Evolutionary conservation across 768 basidiomycete species (phyloP).

Genomic region (Aureoboletus auriporus): DNA sequence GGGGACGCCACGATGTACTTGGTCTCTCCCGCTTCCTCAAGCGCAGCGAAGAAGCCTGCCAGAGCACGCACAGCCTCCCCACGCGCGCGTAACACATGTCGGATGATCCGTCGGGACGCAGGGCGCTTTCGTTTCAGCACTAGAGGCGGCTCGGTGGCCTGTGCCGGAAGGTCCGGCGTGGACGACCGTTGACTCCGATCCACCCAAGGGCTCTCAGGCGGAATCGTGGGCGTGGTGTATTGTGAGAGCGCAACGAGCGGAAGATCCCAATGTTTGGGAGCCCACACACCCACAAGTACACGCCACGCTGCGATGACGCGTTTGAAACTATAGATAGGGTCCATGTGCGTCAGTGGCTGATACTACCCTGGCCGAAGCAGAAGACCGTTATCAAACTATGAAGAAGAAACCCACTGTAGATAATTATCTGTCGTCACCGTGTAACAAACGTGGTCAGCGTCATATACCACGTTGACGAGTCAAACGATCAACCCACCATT

Average conservation of each 20-base stretch:
- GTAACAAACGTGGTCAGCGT: conserved; percentile 13
- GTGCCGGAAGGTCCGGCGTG: conserved; percentile 1
- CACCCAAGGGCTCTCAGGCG: conserved; percentile 71
- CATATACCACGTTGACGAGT: conserved; percentile 19
- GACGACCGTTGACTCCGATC: conserved; percentile 42
- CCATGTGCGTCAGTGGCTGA: conserved; percentile 17
- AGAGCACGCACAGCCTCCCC: conserved; percentile 77
- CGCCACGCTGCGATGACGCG: conserved; percentile 93
- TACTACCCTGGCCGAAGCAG: conserved; percentile 8
- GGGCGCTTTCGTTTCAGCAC: conserved; percentile 41
- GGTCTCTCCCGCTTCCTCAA: conserved; percentile 47
- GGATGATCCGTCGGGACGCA: conserved; percentile 79
- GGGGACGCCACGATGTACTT: conserved; percentile 44
- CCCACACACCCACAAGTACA: conserved; percentile 94
- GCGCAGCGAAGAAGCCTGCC: conserved; percentile 63
- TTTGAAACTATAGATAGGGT: conserved; percentile 57
- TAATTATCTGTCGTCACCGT: conserved; percentile 55
- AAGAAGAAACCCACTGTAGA: conserved; percentile 52
- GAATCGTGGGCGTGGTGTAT: conserved; percentile 63
- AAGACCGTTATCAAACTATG: background rate
- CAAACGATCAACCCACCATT: conserved; percentile 56
- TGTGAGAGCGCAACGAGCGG: conserved; percentile 67
- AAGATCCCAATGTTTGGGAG: conserved; percentile 79
- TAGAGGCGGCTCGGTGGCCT: conserved; percentile 26
- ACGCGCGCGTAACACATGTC: conserved; percentile 86